Conservation (phyloP, 2,329 filamentous ascomycete species). For the Clonostachys rosea region DNA sequence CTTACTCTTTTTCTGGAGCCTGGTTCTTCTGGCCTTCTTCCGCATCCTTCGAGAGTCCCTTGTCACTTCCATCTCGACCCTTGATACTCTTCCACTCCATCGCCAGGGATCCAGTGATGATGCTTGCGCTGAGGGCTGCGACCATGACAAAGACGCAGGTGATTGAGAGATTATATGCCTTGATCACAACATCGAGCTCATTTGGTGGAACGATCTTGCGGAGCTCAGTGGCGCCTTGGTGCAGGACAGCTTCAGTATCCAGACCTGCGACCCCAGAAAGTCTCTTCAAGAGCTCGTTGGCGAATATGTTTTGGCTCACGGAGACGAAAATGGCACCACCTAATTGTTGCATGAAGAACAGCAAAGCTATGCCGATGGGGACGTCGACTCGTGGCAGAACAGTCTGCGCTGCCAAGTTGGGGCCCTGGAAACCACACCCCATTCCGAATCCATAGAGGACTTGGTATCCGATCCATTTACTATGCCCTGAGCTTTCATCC, state of each 20-base stretch:
- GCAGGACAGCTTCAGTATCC: constrained; percentile 21
- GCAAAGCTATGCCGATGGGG: constrained; percentile 32
- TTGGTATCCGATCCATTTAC: constrained; percentile 7
- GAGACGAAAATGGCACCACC: constrained; percentile 36
- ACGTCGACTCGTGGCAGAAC: constrained; percentile 34
- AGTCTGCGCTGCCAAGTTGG: constrained; percentile 38
- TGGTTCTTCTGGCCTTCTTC: too few species aligned
- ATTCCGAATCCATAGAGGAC: constrained; percentile 35
- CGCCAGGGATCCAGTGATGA: constrained; percentile 42
- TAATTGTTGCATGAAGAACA: constrained; percentile 37
- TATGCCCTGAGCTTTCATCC: background rate
- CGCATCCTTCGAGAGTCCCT: too few species aligned
- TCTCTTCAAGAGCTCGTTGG: background rate
- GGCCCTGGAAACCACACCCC: constrained; percentile 33
- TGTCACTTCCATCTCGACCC: constrained; percentile 5
- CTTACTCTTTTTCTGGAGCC: too few species aligned
- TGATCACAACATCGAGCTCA: background rate
- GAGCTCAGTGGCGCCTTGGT: constrained; percentile 48
- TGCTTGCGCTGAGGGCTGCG: background rate
- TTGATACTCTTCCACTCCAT: constrained; percentile 64
- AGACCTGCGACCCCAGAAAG: background rate
- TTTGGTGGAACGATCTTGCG: constrained; percentile 35
- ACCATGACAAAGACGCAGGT: constrained; percentile 41
- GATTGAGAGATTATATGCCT: constrained; percentile 55
- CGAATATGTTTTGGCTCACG: constrained; percentile 36